Evolutionary conservation across 139 green algal genomes (phyloP), one percentile per base, ranked within the genome.

Genomic region (Chlorella sp.): DNA sequence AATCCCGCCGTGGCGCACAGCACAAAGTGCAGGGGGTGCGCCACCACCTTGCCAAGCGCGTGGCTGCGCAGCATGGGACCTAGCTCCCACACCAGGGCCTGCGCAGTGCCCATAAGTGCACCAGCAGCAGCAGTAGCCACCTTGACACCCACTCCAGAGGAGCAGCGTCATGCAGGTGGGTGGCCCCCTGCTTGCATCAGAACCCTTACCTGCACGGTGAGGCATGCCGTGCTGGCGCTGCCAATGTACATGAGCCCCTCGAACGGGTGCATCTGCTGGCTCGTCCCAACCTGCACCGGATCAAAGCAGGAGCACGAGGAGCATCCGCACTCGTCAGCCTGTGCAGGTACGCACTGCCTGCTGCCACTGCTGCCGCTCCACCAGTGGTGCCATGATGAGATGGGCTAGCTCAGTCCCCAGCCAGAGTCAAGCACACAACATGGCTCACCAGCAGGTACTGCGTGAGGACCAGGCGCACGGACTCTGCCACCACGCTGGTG

Each of bases 401-500:
- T n/a, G n/a, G n/a, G n/a, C n/a, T n/a, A n/a, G n/a, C n/a, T n/a
- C n/a, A n/a, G n/a, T n/a, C n/a, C n/a, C 17, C 10, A 55, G 42
- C 42, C 17, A 55, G 10, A 17, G 42, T 24, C 51, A 62, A 22
- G 2, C 23, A 24, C 2, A 62, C 51, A 17, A 24, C 51, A 62
- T 62, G 51, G 51, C 67, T 88, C 34, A 84, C 84, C 26, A 95
- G 74, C 34, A 95, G 81, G 62, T 88, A 73, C 78, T 95, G 90
- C 6, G 90, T 95, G 80, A 95, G 84, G n/a, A 95, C 90, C 23
- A 95, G 74, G 0, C 90, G 78, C 17, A 84, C 67, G 5, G 80
- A 79, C 71, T 95, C 90, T 49, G 86, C 86, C 0, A 83, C 65
- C 70, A 95, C 90, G 29, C 67, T 82, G 1, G 77, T 65, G 1